Percentiles rank a stretch among this genome's conserved stretches.
These are phyloP conservation scores for Didymella lethalis DNA, from an alignment of 2,329 filamentous ascomycete genomes.

Conservation along the genomic window DNA sequence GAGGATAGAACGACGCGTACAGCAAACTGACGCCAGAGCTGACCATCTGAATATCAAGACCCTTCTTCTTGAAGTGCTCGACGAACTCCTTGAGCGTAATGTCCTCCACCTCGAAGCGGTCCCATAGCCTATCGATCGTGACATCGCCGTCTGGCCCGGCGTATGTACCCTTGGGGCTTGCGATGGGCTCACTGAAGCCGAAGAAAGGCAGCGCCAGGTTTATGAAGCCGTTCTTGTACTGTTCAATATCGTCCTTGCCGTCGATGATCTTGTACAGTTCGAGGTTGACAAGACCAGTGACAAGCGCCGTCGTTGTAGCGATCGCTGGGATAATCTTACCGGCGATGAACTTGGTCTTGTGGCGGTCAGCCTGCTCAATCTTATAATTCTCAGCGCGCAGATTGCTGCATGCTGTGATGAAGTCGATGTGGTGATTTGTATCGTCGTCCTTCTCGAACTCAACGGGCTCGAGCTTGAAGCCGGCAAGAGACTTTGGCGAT, in stretches of 20 bases:
- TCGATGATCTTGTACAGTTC: constrained; percentile 97
- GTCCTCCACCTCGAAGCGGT: constrained; percentile 90
- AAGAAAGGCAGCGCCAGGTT: constrained; percentile 97
- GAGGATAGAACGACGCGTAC: constrained; percentile 91
- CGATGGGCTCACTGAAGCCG: constrained; percentile 96
- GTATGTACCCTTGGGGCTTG: constrained; percentile 92
- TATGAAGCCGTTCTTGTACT: constrained; percentile 99
- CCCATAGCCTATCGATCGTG: constrained; percentile 94
- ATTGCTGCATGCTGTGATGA: constrained; percentile 97
- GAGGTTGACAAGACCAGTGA: constrained; percentile 89
- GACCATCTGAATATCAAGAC: constrained; percentile 87
- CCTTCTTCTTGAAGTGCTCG: constrained; percentile 78
- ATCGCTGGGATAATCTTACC: constrained; percentile 99
- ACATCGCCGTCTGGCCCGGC: constrained; percentile 78
- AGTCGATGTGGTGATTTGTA: constrained; percentile 97
- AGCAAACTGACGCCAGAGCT: constrained; percentile 96
- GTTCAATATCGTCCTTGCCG: constrained; percentile 93
- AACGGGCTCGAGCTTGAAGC: constrained; percentile 88
- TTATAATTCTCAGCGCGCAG: constrained; percentile 98
- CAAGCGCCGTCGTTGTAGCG: constrained; percentile 93
- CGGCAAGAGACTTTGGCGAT: constrained; percentile 78
- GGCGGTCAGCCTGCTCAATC: constrained; percentile 87
- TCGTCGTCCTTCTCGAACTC: constrained; percentile 99
- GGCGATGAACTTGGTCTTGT: constrained; percentile 99
- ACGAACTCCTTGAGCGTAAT: constrained; percentile 86